Conservation (phyloP, 2,329 filamentous ascomycete genomes). For the Pseudocercospora cruenta region DNA sequence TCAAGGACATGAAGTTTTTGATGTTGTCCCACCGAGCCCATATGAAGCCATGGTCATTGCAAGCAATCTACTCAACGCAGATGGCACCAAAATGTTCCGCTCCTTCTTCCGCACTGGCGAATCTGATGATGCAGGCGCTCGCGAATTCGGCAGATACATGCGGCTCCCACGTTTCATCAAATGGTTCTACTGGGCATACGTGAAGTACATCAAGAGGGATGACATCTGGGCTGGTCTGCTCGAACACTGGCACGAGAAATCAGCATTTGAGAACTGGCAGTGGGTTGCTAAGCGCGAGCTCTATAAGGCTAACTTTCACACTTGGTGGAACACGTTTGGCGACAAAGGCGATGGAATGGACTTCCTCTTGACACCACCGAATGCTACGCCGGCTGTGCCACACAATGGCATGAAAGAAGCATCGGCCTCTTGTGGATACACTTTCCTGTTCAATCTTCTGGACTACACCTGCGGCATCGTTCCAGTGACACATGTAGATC, state of each 20-base stretch:
- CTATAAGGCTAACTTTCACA: conserved; percentile 77
- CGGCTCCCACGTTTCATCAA: conserved; percentile 72
- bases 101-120: conserved; percentile 77
- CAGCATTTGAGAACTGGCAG: conserved; percentile 78
- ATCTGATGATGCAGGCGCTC: conserved; percentile 76
- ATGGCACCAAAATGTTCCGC: conserved; percentile 79
- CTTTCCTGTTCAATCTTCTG: conserved; percentile 88
- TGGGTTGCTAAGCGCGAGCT: conserved; percentile 75
- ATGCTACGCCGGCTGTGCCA: conserved; percentile 86
- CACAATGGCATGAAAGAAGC: conserved; percentile 86
- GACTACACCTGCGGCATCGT: conserved; percentile 85
- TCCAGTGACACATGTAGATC: conserved; percentile 83
- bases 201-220: conserved; percentile 80
- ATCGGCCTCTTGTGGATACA: conserved; percentile 86
- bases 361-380: conserved; percentile 80
- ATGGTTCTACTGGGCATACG: conserved; percentile 85
- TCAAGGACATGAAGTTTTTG: conserved; percentile 74
- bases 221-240: conserved; percentile 77
- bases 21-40: conserved; percentile 59
- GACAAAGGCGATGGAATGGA: conserved; percentile 58
- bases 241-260: conserved; percentile 72
- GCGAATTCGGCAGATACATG: conserved; percentile 75
- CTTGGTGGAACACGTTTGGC: conserved; percentile 77
- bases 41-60: conserved; percentile 77
- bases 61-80: conserved; percentile 78